These are phyloP conservation scores for Dothiorella sarmentorum DNA, from an alignment of 2,329 filamentous ascomycete species.

Conservation along the genomic window DNA sequence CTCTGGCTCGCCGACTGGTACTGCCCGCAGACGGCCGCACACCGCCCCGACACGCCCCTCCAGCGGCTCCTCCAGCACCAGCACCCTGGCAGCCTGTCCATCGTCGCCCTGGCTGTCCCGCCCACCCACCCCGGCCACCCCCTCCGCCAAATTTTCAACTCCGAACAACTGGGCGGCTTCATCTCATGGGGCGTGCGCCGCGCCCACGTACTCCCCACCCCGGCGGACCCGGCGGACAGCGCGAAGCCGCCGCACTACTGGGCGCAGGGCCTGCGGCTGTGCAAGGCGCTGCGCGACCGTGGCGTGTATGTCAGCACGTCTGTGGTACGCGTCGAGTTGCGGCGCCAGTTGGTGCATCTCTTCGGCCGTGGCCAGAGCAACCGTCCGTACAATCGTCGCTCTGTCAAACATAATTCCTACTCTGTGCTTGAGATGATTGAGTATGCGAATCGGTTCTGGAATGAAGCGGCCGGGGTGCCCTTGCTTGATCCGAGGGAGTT, in stretches of 20 bases:
- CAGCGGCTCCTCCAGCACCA: neutral
- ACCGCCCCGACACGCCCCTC: neutral
- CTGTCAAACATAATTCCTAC: neutral
- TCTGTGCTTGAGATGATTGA: conserved; percentile 1
- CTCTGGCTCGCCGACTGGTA: conserved; percentile 49
- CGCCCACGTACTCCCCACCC: conserved; percentile 27
- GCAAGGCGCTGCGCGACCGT: conserved; percentile 30
- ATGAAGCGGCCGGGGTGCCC: neutral
- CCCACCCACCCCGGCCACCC: conserved; percentile 24
- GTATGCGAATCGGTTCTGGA: neutral
- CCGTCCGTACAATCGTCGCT: neutral
- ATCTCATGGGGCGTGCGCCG: conserved; percentile 35
- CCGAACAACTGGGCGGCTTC: conserved; percentile 28
- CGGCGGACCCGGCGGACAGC: conserved; percentile 20
- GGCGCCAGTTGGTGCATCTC: conserved; percentile 29
- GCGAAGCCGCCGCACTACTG: conserved; percentile 27
- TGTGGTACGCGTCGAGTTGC: conserved; percentile 22
- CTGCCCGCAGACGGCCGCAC: neutral
- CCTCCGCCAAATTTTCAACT: conserved; percentile 28
- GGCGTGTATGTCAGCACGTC: conserved; percentile 28
- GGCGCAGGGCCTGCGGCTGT: conserved; percentile 28
- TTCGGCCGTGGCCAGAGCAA: conserved; percentile 23
- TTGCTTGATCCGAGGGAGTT: conserved; percentile 3
- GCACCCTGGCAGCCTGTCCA: neutral
- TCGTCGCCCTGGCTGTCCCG: neutral